These are phyloP conservation scores for Triangularia setosa DNA, from an alignment of 2,329 filamentous ascomycete species.

Conservation along the genomic window DNA sequence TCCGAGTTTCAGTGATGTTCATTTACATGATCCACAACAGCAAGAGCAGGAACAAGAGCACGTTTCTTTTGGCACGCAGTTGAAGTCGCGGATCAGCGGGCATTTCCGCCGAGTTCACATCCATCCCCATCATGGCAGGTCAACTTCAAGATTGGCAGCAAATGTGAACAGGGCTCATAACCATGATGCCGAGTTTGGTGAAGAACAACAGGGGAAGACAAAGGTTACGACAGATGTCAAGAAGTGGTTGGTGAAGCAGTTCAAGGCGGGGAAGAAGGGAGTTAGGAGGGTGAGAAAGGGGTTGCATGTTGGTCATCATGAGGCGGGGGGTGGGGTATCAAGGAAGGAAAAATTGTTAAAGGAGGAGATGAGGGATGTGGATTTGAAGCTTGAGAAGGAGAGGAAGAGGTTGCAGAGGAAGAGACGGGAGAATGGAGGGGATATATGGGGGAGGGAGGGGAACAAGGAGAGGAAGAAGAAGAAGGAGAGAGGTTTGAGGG, in stretches of 20 bases:
- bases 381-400: neutral
- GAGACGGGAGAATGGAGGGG: neutral
- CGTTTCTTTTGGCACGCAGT: neutral
- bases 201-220: constrained; percentile 2
- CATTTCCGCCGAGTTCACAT: neutral
- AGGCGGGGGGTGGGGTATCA: neutral
- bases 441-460: neutral
- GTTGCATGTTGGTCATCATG: neutral
- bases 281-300: constrained; percentile 10
- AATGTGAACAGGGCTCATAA: neutral
- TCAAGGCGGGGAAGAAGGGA: constrained; percentile 16
- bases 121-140: neutral
- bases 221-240: constrained; percentile 2
- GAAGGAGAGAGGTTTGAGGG: neutral
- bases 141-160: neutral
- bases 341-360: neutral
- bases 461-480: neutral
- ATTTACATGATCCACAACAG: neutral
- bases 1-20: neutral
- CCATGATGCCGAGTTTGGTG: neutral
- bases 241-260: constrained; percentile 18
- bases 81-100: neutral
- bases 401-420: neutral
- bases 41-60: neutral
- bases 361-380: neutral